A percentile compares a stretch with the other conserved stretches of the same genome.
These are phyloP conservation scores for Cinnamomum micranthum DNA, from an alignment of 164 flowering plant species.

Conservation along the genomic window DNA sequence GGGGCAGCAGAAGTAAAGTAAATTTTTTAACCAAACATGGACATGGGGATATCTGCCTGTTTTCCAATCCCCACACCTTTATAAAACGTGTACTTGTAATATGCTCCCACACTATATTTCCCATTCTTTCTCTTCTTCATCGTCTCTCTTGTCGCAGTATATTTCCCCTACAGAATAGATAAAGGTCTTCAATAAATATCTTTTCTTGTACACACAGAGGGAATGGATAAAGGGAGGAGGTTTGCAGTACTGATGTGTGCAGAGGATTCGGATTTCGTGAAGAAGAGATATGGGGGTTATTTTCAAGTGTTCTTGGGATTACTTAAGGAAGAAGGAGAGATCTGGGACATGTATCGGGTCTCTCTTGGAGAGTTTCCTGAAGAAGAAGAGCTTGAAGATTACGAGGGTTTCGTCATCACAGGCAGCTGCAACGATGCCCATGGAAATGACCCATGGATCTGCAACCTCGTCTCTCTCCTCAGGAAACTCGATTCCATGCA, in stretches of 20 bases:
- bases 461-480: constrained; percentile 40
- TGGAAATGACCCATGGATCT: constrained; percentile 73
- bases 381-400: constrained; percentile 45
- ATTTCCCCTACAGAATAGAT: too few relatives aligned
- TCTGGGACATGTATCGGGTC: constrained; percentile 62
- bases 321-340: constrained; percentile 76
- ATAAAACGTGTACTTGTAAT: constrained; percentile 14
- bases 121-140: constrained; percentile 10
- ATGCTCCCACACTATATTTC: constrained; percentile 13
- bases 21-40: too few relatives aligned
- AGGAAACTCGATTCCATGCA: constrained; percentile 37
- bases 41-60: too few relatives aligned
- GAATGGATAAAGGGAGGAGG: constrained; percentile 26
- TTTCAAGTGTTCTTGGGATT: constrained; percentile 58
- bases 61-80: too few relatives aligned
- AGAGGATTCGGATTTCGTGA: constrained; percentile 77
- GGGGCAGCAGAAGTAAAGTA: too few relatives aligned
- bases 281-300: constrained; percentile 76
- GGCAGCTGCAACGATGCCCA: constrained; percentile 87
- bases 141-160: too few relatives aligned
- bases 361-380: constrained; percentile 59
- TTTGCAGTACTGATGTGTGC: constrained; percentile 75
- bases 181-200: constrained; percentile 8
- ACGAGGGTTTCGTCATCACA: constrained; percentile 77
- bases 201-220: too few relatives aligned